Evolutionary conservation across 805 yeast genomes (phyloP), one percentile per base, ranked within the genome.

Genomic region (Grigorovia transvaalensis): DNA sequence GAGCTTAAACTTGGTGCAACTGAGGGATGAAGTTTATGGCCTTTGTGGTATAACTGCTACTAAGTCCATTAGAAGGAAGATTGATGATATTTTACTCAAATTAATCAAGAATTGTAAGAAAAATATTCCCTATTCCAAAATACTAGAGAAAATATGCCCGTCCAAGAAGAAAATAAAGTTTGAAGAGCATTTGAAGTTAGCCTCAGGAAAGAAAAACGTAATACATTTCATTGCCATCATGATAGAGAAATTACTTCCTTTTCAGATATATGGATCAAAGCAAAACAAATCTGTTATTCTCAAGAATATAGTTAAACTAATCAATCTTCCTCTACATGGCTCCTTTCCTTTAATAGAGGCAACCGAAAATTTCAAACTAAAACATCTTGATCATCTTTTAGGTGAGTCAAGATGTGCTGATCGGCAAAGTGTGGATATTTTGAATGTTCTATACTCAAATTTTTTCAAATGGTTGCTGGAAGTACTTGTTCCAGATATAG

Each of bases 401-500:
- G 69, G 69, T 20, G 33, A 43, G 20, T 30, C 29, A 9, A 30
- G 9, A 9, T 4, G 11, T 15, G 17, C 15, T 38, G 17, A 38
- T 38, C 12, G 17, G 15, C 9, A 38, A 12, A 13, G 4, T 13
- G 17, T 15, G 8, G 42, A 38, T 4, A 38, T 12, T 7, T n/a
- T 33, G 23, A 41, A 44, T 40, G 12, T 33, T 7, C 20, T 49
- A 5, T 43, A 33, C 8, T 11, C 13, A 30, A 30, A 19, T 12
- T 49, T 86, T 48, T 29, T 85, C 1, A 47, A 49, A 1, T 90
- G 96, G 96, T 48, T 84, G 1, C 76, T 84, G 44, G 55, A 65
- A 0, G 43, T 40, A 0, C 73, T 81, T 49, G 56, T 86, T 0
- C 68, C 75, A 8, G 72, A 69, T 17, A 53, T 85, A 1, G 57